Evolutionary conservation across 352 stramenopile species (phyloP), one percentile per base, ranked within the genome.

Genomic region (Globisporangium barbulae): DNA sequence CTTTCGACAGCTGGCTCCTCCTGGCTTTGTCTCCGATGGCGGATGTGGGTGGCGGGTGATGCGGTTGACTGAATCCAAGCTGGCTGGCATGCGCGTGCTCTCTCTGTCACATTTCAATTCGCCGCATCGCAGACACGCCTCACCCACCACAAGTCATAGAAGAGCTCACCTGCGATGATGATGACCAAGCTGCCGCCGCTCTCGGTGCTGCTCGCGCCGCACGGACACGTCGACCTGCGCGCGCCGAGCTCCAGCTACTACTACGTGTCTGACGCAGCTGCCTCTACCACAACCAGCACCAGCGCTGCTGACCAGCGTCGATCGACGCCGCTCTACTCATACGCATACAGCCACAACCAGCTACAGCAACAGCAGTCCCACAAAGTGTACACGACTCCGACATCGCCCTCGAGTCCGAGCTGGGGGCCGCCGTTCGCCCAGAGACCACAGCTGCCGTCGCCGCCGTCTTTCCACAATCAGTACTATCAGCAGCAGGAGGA

Each of bases 141-240:
- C 19, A 48, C 6, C 53, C 17, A 21, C 33, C 54, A 41, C 30
- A 17, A 41, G 35, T 41, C 35, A 33, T 19, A 28, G 25, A 48
- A 7, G 12, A 41, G 9, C 33, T 19, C 19, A 47, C 22, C 21
- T 19, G 17, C 12, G 13, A 55, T 9, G 28, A 47, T 17, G 37
- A 59, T 57, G 35, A 59, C 37, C 59, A 65, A 65, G 50, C 59
- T 65, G 28, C 59, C 59, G 37, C 53, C 59, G 37, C 59, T 65
- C 59, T 65, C 59, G 2, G 59, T 65, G 59, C 59, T 65, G 19
- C 59, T 65, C 37, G 49, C 59, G 28, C 59, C 59, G 21, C 59
- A 55, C 28, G 59, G 47, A 2, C 49, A 28, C 30, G 50, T 45
- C 22, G 28, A 33, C 19, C 42, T 62, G 28, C 56, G 39, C 30